Percentiles rank a stretch among this genome's conserved stretches.
Conservation (phyloP, 2,329 filamentous ascomycete genomes). For the Didymella lethalis region DNA sequence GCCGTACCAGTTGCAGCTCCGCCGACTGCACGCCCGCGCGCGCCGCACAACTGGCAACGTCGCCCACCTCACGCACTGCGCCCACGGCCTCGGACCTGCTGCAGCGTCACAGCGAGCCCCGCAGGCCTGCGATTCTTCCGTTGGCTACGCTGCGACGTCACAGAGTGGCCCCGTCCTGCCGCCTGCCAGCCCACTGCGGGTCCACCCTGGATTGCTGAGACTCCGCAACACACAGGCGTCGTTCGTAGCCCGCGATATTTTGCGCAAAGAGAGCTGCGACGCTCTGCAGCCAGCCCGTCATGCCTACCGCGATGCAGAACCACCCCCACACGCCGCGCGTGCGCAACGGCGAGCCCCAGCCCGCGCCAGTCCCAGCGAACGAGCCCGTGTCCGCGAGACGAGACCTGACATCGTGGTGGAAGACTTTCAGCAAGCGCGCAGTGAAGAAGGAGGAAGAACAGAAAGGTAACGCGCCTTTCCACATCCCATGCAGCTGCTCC, state of each 20-base stretch:
- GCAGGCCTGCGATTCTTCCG: constrained; percentile 22
- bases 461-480: constrained; percentile 59
- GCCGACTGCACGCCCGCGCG: constrained; percentile 13
- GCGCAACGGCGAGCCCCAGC: constrained; percentile 54
- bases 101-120: constrained; percentile 15
- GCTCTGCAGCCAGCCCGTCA: constrained; percentile 38
- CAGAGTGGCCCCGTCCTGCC: constrained; percentile 35
- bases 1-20: constrained; percentile 1
- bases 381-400: constrained; percentile 82
- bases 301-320: constrained; percentile 51
- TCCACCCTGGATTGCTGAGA: constrained; percentile 31
- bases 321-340: constrained; percentile 53
- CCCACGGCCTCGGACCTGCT: constrained; percentile 8
- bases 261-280: constrained; percentile 35
- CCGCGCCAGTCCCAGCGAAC: constrained; percentile 56
- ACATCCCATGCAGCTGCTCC: background rate
- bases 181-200: constrained; percentile 34
- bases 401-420: constrained; percentile 97
- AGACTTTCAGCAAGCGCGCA: constrained; percentile 77
- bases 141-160: constrained; percentile 26
- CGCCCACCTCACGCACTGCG: constrained; percentile 10
- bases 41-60: constrained; percentile 15
- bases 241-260: constrained; percentile 25
- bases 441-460: constrained; percentile 66
- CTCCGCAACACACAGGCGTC: constrained; percentile 30